Evolutionary conservation across 2,329 filamentous ascomycete species (phyloP), one percentile per base, ranked within the genome.

Genomic region (Neoscytalidium dimidiatum): DNA sequence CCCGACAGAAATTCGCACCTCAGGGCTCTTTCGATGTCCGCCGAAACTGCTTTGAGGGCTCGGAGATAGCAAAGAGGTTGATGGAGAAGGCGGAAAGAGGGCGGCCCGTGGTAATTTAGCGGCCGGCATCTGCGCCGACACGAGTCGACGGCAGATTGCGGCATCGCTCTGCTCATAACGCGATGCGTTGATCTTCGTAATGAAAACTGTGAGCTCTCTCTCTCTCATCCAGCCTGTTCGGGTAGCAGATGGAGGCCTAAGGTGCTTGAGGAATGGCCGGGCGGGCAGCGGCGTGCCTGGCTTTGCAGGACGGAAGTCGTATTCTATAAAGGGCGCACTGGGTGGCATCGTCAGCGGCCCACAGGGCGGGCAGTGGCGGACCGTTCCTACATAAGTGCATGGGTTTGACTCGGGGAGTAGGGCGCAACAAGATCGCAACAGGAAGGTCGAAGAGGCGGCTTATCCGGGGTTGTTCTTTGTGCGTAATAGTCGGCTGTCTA

Each of bases 61-160:
- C 56, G 56, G 56, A 60, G 41, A 60, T 46, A 46, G 56, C 56
- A 43, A n/a, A 43, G 53, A 21, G 35, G 29, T 28, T 7, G 35
- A 21, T 43, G 53, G 56, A 21, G 38, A 46, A 6, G 17, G 35
- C 11, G 17, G 17, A 58, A 23, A 52, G 28, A 33, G 7, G 49
- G 7, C 28, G 49, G 49, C 21, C 28, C 49, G 49, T 52, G 49
- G 33, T 21, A 29, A 52, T 33, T 19, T 52, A 52, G 49, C 38
- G 53, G 38, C 14, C 52, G 52, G 33, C 17, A 31, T 19, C 17
- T 19, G 21, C 33, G 29, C n/a, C 9, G 31, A 26, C 23, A 23
- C 35, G 38, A 29, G 21, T 57, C 53, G 53, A 23, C 11, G 13
- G 33, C 29, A 41, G 53, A 60, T 60, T 46, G 56, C 56, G 41